Percentiles rank a stretch among this genome's conserved stretches.
These are phyloP conservation scores for Xylariaceae sp. DNA, from an alignment of 2,329 filamentous ascomycete species.

Conservation along the genomic window DNA sequence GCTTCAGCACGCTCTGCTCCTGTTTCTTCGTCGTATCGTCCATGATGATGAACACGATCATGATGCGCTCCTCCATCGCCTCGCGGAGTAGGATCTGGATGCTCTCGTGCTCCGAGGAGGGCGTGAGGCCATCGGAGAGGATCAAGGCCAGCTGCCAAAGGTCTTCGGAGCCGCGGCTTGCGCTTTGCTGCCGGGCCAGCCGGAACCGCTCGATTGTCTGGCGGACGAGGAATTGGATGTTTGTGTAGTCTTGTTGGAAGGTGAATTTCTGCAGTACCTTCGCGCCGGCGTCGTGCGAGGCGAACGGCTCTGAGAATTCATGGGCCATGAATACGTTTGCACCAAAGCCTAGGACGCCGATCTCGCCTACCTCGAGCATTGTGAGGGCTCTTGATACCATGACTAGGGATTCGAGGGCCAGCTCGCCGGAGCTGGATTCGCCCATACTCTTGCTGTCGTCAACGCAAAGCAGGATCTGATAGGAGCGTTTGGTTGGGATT, in stretches of 20 bases:
- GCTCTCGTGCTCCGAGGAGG: constrained; percentile 71
- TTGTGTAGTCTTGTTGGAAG: constrained; percentile 81
- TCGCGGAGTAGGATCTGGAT: constrained; percentile 80
- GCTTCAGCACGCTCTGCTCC: constrained; percentile 70
- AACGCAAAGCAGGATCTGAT: constrained; percentile 96
- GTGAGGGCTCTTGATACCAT: constrained; percentile 82
- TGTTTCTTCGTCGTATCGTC: constrained; percentile 55
- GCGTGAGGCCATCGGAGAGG: constrained; percentile 89
- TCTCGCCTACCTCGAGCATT: constrained; percentile 91
- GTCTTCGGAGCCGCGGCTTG: constrained; percentile 54
- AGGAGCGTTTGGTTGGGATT: constrained; percentile 86
- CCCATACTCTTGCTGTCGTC: constrained; percentile 96
- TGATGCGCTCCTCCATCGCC: constrained; percentile 89
- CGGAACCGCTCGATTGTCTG: constrained; percentile 79
- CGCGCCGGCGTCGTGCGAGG: constrained; percentile 71
- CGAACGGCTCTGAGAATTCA: constrained; percentile 77
- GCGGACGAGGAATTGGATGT: constrained; percentile 74
- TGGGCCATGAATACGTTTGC: constrained; percentile 79
- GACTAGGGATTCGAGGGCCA: constrained; percentile 91
- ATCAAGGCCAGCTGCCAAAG: constrained; percentile 95
- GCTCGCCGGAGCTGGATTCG: constrained; percentile 66
- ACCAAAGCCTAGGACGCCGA: constrained; percentile 90
- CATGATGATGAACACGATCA: constrained; percentile 97
- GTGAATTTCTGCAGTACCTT: constrained; percentile 78
- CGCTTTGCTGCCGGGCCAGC: constrained; percentile 61